Base-by-base conservation (phyloP, 1,284 basidiomycete species). In the Irpex sp. region DNA sequence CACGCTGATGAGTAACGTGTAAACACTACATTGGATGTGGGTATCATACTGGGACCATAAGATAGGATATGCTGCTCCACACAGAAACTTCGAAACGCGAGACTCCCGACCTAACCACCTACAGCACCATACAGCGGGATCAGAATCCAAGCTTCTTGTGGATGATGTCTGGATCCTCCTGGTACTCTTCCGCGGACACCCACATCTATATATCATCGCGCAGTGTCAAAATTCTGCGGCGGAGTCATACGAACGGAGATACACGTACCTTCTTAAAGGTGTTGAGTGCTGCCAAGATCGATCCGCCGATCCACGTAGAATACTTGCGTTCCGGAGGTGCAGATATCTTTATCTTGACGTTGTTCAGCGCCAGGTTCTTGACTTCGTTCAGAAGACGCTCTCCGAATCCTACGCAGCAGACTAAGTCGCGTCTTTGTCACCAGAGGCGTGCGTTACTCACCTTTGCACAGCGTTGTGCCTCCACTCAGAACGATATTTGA, bases 281-380 rank as follows among this genome's bases (percentile, higher is more conserved):
- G 70, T 89, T 96, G 64, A 99, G 78, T 48, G 97, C 96, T 55
- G 97, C 97, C 61, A 98, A 79, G 73, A 97, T 97, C 63, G 93
- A 96, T 4, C 97, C 97, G 60, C 97, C 97, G 71, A 99, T 99
- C 97, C 97, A 99, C 26, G 97, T 99, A 17, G 96, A 96, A 78
- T 99, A 99, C 80, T 99, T 99, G 67, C 97, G 89, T 78, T 99
- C 97, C n/a, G 97, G 97, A 36, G 97, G 97, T 11, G 97, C 97
- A 71, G 95, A 98, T 72, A 99, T 99, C 82, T 98, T 98, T 78
- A 99, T 96, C 83, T 98, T 98, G 73, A 97, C 88, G 70, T 99
- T 97, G 73, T 97, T 96, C 68, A 98, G 77, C n/a, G 96, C 94
- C 56, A 98, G 81, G 78, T 93, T 96, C 83, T 98, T 98, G 60